Evolutionary conservation across 805 yeast genomes (phyloP).

Genomic region (Teunomyces gatunensis): DNA sequence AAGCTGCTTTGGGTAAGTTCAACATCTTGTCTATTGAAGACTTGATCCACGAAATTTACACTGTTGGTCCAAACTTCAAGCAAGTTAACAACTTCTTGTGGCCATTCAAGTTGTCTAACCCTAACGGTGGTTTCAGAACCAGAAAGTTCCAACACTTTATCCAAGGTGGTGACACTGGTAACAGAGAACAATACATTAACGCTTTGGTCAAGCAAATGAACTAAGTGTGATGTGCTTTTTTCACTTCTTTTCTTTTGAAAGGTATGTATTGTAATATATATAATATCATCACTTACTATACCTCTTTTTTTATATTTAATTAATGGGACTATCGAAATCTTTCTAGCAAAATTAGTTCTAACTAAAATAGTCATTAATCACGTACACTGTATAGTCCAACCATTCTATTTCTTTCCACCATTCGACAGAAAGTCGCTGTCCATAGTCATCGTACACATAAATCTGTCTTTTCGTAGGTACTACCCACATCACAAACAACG

Average conservation of each 20-base stretch:
- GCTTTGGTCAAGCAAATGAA: conserved; percentile 90
- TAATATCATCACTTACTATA: conserved; percentile 5
- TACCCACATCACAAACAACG: conserved; percentile 11
- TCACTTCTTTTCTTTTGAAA: conserved; percentile 9
- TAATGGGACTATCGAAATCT: conserved; percentile 1
- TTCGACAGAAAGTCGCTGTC: conserved; percentile 10
- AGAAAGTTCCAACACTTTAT: conserved; percentile 96
- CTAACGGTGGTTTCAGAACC: conserved; percentile 97
- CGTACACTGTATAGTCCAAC: conserved; percentile 27
- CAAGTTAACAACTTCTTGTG: conserved; percentile 97
- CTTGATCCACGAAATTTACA: conserved; percentile 92
- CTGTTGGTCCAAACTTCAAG: conserved; percentile 98
- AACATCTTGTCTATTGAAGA: conserved; percentile 91
- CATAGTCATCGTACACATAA: conserved; percentile 14
- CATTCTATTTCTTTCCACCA: conserved; percentile 35
- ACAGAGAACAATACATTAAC: conserved; percentile 96
- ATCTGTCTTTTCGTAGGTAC: conserved; percentile 4
- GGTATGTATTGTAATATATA: conserved; percentile 6
- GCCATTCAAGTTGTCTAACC: conserved; percentile 97
- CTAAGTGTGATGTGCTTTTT: conserved; percentile 45
- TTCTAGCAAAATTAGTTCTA: background rate
- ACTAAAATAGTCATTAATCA: conserved; percentile 1
- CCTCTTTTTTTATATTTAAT: conserved; percentile 2
- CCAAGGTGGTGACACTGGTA: conserved; percentile 98
- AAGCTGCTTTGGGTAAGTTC: conserved; percentile 85